Conservation (phyloP, 2,329 filamentous ascomycete genomes). For the Didymella arachidicola region DNA sequence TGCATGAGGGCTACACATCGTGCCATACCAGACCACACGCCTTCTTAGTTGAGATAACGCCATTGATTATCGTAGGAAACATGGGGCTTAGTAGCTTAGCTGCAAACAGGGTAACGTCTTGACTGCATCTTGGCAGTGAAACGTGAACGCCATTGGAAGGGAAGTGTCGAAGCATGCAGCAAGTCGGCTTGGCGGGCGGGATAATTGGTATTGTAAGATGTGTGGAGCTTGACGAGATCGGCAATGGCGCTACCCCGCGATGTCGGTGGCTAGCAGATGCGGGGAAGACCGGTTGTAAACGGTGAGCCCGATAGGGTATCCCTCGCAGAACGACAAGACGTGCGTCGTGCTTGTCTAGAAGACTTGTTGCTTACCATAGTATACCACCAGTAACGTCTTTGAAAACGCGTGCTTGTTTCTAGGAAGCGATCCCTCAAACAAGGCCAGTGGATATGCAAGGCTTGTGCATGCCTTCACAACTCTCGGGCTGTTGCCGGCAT, state of each 20-base stretch:
- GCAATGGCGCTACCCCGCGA: constrained; percentile 19
- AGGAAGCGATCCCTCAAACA: background rate
- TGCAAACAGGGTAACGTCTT: constrained; percentile 28
- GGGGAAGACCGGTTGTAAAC: constrained; percentile 15
- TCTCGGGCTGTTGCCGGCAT: background rate
- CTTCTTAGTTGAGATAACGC: constrained; percentile 26
- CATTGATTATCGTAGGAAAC: constrained; percentile 26
- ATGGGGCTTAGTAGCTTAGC: constrained; percentile 33
- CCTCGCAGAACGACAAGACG: background rate
- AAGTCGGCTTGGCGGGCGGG: constrained; percentile 13
- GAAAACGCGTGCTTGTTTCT: background rate
- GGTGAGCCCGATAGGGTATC: constrained; percentile 3
- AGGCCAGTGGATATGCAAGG: background rate
- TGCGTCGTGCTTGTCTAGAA: background rate
- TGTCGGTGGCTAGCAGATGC: constrained; percentile 20
- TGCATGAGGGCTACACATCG: constrained; percentile 23
- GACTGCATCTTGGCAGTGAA: constrained; percentile 27
- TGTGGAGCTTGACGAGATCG: constrained; percentile 10
- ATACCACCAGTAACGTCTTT: background rate
- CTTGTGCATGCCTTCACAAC: background rate
- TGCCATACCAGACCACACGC: constrained; percentile 21
- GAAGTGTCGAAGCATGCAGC: constrained; percentile 15
- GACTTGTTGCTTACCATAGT: background rate
- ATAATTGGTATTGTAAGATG: constrained; percentile 3
- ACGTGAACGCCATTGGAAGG: constrained; percentile 21